Conservation (phyloP, 1,284 basidiomycete genomes). For the Ganoderma lingzhi region DNA sequence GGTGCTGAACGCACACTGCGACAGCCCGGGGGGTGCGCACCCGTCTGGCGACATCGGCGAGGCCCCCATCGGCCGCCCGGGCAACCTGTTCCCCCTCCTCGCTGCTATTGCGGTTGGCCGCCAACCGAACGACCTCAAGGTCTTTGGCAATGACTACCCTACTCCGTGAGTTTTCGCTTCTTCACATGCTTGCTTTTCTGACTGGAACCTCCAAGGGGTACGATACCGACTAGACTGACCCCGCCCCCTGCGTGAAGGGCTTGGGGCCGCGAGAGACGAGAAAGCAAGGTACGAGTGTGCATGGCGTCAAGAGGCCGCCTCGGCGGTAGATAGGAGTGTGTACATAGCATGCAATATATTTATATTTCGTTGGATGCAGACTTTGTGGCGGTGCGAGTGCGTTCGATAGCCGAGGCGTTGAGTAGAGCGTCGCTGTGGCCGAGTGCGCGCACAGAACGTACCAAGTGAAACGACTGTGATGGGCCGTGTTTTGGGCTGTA, state of each 20-base stretch:
- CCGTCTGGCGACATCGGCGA: conserved; percentile 97
- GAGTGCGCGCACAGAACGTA: too few species aligned
- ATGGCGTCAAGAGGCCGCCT: too few species aligned
- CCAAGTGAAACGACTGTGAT: too few species aligned
- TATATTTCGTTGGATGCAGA: too few species aligned
- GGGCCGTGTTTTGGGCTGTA: too few species aligned
- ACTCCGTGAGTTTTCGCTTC: conserved; percentile 71
- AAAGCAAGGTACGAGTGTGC: too few species aligned
- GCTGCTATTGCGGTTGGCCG: conserved; percentile 97
- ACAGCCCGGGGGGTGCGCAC: conserved; percentile 94
- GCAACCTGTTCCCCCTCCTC: conserved; percentile 93
- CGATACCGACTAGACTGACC: conserved; percentile 29
- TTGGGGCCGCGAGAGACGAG: neutral
- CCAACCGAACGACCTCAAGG: conserved; percentile 84
- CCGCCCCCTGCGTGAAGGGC: neutral
- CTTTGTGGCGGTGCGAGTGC: too few species aligned
- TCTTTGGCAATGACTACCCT: conserved; percentile 98
- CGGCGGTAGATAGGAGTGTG: too few species aligned
- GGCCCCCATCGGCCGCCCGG: conserved; percentile 94
- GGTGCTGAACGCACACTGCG: neutral
- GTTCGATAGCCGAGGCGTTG: too few species aligned
- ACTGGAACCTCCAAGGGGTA: conserved; percentile 59
- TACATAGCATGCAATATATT: too few species aligned
- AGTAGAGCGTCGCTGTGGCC: too few species aligned
- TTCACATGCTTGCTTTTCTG: neutral